Conservation (phyloP, 2,329 filamentous ascomycete species). For the Coniochaeta sp. region DNA sequence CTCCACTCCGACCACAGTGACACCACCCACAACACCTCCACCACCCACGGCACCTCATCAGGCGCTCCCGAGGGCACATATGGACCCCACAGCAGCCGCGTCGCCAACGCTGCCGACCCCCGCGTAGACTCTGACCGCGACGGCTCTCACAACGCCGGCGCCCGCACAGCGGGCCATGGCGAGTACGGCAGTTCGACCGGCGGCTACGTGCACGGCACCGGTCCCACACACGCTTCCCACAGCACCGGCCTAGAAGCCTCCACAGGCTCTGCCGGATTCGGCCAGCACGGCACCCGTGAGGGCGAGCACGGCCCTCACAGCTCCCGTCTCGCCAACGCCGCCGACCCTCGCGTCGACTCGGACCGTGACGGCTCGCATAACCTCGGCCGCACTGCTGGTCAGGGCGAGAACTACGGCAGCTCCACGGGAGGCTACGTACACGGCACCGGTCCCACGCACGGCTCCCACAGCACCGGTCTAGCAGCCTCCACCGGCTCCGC, state of each 20-base stretch:
- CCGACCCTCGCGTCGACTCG: conserved; percentile 40
- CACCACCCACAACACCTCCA: conserved; percentile 6
- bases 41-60: not conserved
- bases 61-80: conserved; percentile 6
- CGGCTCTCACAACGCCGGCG: conserved; percentile 9
- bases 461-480: not conserved
- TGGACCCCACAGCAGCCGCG: conserved; percentile 1
- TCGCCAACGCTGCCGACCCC: conserved; percentile 27
- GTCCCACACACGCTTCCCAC: not conserved
- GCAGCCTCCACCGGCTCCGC: not conserved
- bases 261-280: not conserved
- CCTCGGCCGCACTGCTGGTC: not conserved
- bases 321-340: conserved; percentile 32
- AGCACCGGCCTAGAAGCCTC: not conserved
- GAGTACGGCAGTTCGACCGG: not conserved
- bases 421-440: not conserved
- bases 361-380: conserved; percentile 26
- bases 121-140: conserved; percentile 38
- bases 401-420: too few relatives aligned
- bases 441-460: not conserved
- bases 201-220: not conserved
- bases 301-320: conserved; percentile 28
- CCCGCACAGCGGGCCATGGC: not conserved
- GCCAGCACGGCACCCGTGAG: conserved; percentile 7
- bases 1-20: conserved; percentile 34